A percentile compares a stretch with the other conserved stretches of the same genome.
phyloP scores from a whole-genome alignment of 306 rosid species.

The Cicer arietinum region DNA sequence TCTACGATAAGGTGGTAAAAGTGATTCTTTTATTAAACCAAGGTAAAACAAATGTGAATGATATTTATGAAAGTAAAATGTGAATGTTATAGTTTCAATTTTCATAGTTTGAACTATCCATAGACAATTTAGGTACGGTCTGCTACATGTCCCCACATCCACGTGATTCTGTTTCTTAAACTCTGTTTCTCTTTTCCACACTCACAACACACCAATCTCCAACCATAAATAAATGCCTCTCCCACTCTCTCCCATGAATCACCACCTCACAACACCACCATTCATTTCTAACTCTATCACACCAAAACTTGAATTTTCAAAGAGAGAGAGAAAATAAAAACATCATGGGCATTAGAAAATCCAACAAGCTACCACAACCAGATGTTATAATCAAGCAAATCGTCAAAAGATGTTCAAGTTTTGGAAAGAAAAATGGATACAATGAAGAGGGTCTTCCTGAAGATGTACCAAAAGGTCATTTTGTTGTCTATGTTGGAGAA shows the following conservation, averaged over 20 bases:
- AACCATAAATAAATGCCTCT: constrained; percentile 57
- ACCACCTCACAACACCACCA: constrained; percentile 23
- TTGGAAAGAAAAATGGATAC: constrained; percentile 67
- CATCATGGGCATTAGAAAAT: constrained; percentile 56
- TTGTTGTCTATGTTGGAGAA: constrained; percentile 86
- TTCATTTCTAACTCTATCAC: not conserved
- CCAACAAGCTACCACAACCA: constrained; percentile 65
- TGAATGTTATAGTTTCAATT: not conserved
- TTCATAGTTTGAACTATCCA: constrained; percentile 16
- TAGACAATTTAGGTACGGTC: constrained; percentile 41
- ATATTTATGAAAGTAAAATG: too few species aligned
- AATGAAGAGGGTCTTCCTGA: constrained; percentile 60
- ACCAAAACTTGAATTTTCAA: not conserved
- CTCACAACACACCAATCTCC: constrained; percentile 22
- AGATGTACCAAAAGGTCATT: constrained; percentile 89
- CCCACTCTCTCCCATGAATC: constrained; percentile 27
- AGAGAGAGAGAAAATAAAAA: not conserved
- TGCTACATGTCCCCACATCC: constrained; percentile 69
- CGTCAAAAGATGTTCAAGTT: constrained; percentile 69
- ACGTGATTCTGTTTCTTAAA: constrained; percentile 61
- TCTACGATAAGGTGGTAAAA: too few species aligned
- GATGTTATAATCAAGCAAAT: constrained; percentile 65
- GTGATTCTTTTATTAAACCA: too few species aligned
- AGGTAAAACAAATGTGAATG: too few species aligned
- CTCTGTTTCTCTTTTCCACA: constrained; percentile 20